These are phyloP conservation scores for Platanthera guangdongensis DNA, from an alignment of 106 monocot species.

Conservation along the genomic window DNA sequence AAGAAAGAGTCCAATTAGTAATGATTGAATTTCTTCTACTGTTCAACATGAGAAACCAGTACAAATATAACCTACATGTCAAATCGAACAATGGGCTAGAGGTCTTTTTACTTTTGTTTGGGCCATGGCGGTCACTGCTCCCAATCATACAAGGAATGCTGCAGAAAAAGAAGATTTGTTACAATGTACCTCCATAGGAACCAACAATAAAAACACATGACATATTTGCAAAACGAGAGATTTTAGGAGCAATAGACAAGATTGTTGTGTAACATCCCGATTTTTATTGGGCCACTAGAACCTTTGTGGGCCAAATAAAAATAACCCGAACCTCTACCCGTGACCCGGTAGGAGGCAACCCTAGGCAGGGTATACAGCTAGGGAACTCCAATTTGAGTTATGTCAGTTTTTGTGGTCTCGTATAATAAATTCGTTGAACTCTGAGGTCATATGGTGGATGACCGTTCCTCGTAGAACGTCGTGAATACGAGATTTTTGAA, in stretches of 20 bases:
- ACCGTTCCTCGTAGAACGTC: too few relatives aligned
- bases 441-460: too few relatives aligned
- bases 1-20: slow-evolving; percentile 18
- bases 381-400: too few relatives aligned
- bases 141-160: slow-evolving; percentile 15
- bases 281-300: too few relatives aligned
- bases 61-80: slow-evolving; percentile 4
- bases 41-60: slow-evolving; percentile 8
- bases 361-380: too few relatives aligned
- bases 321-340: too few relatives aligned
- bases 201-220: slow-evolving; percentile 8
- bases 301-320: too few relatives aligned
- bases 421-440: too few relatives aligned
- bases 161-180: slow-evolving; percentile 22
- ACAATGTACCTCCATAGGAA: slow-evolving; percentile 14
- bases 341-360: too few relatives aligned
- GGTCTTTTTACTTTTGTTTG: background rate
- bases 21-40: slow-evolving; percentile 7
- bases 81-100: background rate
- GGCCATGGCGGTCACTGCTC: background rate
- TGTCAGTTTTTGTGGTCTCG: too few relatives aligned
- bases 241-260: background rate
- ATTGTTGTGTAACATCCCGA: too few relatives aligned
- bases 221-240: slow-evolving; percentile 5
- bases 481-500: too few relatives aligned